phyloP scores from a whole-genome alignment of 2,329 filamentous ascomycete species.

The Phialophora expanda region DNA sequence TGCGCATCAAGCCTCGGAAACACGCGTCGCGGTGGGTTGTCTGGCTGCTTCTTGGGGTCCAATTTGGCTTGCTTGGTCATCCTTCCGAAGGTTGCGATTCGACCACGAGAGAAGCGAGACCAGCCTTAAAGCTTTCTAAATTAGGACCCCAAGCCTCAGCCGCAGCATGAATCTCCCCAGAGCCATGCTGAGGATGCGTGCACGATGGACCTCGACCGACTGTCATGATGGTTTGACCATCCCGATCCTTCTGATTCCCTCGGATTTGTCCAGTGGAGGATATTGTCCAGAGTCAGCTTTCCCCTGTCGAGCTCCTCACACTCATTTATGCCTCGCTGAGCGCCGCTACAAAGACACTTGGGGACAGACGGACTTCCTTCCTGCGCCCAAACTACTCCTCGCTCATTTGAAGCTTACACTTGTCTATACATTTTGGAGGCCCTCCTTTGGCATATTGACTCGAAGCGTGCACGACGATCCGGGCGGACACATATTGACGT shows the following conservation, averaged over 20 bases:
- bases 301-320: not conserved
- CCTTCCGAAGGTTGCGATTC: not conserved
- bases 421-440: not conserved
- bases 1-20: not conserved
- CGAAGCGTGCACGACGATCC: not conserved
- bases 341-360: not conserved
- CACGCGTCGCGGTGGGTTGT: not conserved
- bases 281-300: not conserved
- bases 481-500: not conserved
- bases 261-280: constrained; percentile 7
- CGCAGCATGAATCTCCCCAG: constrained; percentile 23
- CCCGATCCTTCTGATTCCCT: constrained; percentile 10
- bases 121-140: constrained; percentile 14
- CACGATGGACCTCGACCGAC: not conserved
- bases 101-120: not conserved
- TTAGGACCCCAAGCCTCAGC: constrained; percentile 33
- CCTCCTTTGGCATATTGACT: not conserved
- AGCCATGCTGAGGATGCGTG: not conserved
- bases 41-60: not conserved
- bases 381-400: not conserved
- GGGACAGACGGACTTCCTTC: not conserved
- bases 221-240: not conserved
- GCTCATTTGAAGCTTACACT: not conserved
- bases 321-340: not conserved
- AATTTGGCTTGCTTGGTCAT: not conserved